phyloP scores from a whole-genome alignment of 768 basidiomycete genomes.

The button mushroom (Agaricus bisporus) region DNA sequence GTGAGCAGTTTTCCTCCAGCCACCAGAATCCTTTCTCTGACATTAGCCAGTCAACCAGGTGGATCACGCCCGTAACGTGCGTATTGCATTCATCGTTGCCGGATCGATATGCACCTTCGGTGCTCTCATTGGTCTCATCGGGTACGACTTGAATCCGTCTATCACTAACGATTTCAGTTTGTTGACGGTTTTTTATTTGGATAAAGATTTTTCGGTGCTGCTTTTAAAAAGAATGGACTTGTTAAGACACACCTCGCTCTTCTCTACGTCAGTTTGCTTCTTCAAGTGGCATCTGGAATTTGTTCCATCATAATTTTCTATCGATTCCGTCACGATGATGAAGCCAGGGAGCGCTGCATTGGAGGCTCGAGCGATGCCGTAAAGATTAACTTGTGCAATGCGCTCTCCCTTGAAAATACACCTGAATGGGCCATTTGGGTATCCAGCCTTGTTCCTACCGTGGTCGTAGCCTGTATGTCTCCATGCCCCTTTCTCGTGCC shows the following conservation, averaged over 20 bases:
- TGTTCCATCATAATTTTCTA: conserved; percentile 28
- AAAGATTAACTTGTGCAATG: conserved; percentile 24
- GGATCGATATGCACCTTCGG: conserved; percentile 25
- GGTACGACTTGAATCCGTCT: conserved; percentile 18
- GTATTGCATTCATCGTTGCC: conserved; percentile 24
- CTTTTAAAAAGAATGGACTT: conserved; percentile 30
- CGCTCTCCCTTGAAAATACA: conserved; percentile 19
- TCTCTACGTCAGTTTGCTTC: conserved; percentile 21
- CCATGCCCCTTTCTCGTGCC: neutral
- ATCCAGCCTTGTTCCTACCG: conserved; percentile 27
- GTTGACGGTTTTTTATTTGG: neutral
- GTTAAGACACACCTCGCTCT: conserved; percentile 27
- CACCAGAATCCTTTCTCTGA: neutral
- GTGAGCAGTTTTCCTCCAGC: conserved; percentile 8
- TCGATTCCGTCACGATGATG: conserved; percentile 18
- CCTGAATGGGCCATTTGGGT: conserved; percentile 26
- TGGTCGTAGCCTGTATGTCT: conserved; percentile 33
- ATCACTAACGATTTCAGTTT: neutral
- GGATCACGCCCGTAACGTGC: conserved; percentile 16
- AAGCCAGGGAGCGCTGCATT: conserved; percentile 21
- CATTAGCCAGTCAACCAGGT: conserved; percentile 18
- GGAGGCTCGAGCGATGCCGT: conserved; percentile 18
- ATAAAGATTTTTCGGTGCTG: conserved; percentile 34
- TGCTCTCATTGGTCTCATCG: conserved; percentile 28
- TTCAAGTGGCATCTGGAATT: conserved; percentile 26